A percentile compares a stretch with the other conserved stretches of the same genome.
Conservation (phyloP, 768 basidiomycete species). For the Pisolithus orientalis region DNA sequence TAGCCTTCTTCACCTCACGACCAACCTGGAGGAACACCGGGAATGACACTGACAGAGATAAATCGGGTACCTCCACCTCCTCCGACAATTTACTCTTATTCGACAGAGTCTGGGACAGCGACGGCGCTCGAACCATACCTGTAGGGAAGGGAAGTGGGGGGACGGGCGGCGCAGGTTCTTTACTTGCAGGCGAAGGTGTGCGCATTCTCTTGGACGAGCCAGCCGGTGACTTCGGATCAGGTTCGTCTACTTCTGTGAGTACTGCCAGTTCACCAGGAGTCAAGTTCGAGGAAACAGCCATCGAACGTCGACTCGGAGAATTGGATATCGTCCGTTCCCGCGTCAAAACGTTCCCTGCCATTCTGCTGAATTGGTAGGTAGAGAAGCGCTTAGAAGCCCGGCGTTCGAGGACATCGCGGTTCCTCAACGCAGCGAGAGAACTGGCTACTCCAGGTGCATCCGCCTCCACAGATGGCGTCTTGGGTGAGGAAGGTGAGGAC, state of each 20-base stretch:
- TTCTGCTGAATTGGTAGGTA: conserved; percentile 89
- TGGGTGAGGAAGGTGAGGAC: conserved; percentile 23
- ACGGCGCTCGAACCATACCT: conserved; percentile 26
- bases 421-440: conserved; percentile 84
- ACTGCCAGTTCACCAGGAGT: conserved; percentile 70
- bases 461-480: conserved; percentile 31
- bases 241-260: conserved; percentile 66
- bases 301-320: conserved; percentile 58
- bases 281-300: conserved; percentile 55
- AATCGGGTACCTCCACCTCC: conserved; percentile 16
- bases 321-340: conserved; percentile 42
- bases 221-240: conserved; percentile 15
- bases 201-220: conserved; percentile 21
- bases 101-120: conserved; percentile 1
- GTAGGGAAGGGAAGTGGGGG: conserved; percentile 46
- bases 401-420: conserved; percentile 79
- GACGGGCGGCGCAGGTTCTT: conserved; percentile 28
- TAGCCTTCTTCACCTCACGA: conserved; percentile 83
- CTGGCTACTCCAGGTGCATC: conserved; percentile 63
- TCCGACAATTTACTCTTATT: conserved; percentile 14
- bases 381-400: conserved; percentile 96
- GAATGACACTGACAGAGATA: conserved; percentile 28
- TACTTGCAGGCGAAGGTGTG: conserved; percentile 29
- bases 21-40: conserved; percentile 87
- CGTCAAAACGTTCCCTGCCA: conserved; percentile 55